Percentiles rank a stretch among this genome's conserved stretches.
Conservation (phyloP, 768 basidiomycete species). For the Suillus occidentalis region DNA sequence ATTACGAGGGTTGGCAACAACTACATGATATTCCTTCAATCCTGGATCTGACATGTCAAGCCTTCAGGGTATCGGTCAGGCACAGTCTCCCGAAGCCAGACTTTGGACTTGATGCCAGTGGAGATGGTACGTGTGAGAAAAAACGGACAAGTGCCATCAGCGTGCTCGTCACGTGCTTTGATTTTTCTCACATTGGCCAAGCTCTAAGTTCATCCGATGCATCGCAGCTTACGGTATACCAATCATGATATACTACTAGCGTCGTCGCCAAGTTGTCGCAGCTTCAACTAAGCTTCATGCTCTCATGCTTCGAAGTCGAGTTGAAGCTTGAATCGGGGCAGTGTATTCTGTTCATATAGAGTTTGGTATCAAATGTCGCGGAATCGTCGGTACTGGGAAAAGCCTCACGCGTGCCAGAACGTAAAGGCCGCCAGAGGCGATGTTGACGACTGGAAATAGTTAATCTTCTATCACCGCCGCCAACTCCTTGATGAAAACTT, state of each 20-base stretch:
- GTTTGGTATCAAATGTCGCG: not conserved
- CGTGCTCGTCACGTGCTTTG: not conserved
- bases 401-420: not conserved
- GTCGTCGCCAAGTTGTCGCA: not conserved
- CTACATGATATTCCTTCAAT: not conserved
- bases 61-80: no score
- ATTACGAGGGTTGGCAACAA: not conserved
- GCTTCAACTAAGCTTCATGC: not conserved
- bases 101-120: no score
- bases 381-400: not conserved
- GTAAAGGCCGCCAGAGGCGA: not conserved
- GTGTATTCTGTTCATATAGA: not conserved
- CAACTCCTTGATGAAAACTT: not conserved
- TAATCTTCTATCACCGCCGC: not conserved
- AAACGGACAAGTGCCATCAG: not conserved
- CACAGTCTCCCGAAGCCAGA: no score
- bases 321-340: not conserved
- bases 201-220: no score
- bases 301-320: not conserved
- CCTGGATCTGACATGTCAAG: not conserved
- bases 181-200: not conserved
- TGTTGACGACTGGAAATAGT: not conserved
- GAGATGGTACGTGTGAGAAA: not conserved
- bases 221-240: no score
- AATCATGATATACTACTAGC: not conserved